Base-by-base conservation (phyloP, 306 rosid species). In the Morella rubra region DNA sequence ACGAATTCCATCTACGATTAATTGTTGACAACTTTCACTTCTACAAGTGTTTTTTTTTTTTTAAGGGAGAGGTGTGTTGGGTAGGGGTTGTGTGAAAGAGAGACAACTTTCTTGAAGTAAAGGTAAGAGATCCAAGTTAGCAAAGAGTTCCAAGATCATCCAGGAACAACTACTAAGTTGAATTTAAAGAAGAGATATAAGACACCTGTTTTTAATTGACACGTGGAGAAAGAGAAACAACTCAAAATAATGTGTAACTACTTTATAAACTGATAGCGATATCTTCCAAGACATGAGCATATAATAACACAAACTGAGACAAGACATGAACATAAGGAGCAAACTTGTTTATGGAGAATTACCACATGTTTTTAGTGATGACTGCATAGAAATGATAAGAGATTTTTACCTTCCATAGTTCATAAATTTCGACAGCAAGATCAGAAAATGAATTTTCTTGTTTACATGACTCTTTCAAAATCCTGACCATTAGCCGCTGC, bases 401-500 rank as follows among this genome's bases (percentile, higher is more conserved):
- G n/a, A 27, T 42, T 15, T n/a, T 51, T 83, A 92, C 98, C 93
- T 90, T 92, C 91, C 85, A 88, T 69, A 77, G 78, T 70, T 73
- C 80, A 73, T 49, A 65, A 55, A 80, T 74, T 69, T 87, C 74
- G 75, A 71, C 64, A 20, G 27, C 61, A 51, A 27, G 59, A 81
- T 71, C 73, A 79, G 79, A 77, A 73, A 88, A 74, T 54, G 54
- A 32, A 61, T 56, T 66, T 74, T 75, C 83, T 52, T 78, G 66
- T 59, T 32, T 59, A 70, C 32, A 73, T 75, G 14, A 73, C 61
- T 83, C 87, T 67, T 76, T 88, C 78, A 86, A 72, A 72, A 87
- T 81, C 74, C 74, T 85, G 62, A 80, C 86, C 79, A 95, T 45
- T 76, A 95, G 88, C 81, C 54, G 85, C 98, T 92, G 91, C 92